phyloP scores from a whole-genome alignment of 345 rosid species.

The thale cress (Arabidopsis thaliana) region TAIR10.1 NC_003076.8:8582501-8583000 shows the following conservation, averaged over 20 bases:
- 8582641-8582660: not conserved
- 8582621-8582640: not conserved
- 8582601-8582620: not conserved
- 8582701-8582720: no score
- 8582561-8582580: conserved; percentile 1
- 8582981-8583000: conserved; percentile 2
- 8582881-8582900: conserved; percentile 9
- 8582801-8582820: not conserved
- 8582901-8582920: not conserved
- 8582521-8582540: conserved; percentile 39
- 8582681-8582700: no score
- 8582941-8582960: not conserved
- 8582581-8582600: not conserved
- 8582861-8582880: not conserved
- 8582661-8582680: not conserved
- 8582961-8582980: not conserved
- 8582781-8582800: no score
- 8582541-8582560: conserved; percentile 14
- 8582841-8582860: not conserved
- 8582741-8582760: no score
- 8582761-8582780: not conserved
- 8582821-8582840: not conserved
- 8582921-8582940: not conserved
- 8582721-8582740: no score
- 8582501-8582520: conserved; percentile 45